These are phyloP conservation scores for Blastomyces parvus DNA, from an alignment of 2,329 filamentous ascomycete genomes.

Conservation along the genomic window DNA sequence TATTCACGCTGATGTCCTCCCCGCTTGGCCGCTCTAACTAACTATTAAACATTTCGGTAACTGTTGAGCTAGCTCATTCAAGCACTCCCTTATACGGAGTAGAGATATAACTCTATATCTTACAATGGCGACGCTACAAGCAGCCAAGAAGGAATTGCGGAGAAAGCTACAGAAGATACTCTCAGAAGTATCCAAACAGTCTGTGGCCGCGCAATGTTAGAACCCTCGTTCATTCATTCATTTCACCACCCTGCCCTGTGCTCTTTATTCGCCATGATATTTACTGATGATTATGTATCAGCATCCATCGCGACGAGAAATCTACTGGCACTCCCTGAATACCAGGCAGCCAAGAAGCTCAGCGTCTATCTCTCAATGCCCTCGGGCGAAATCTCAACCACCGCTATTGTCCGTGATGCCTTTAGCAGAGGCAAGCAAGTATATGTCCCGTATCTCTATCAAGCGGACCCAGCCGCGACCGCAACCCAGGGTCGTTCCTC, in stretches of 20 bases:
- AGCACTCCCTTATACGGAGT: background rate
- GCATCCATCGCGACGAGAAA: conserved; percentile 56
- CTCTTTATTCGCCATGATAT: background rate
- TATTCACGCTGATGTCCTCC: background rate
- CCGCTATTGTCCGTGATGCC: conserved; percentile 70
- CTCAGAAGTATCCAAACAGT: conserved; percentile 50
- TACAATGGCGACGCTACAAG: conserved; percentile 43
- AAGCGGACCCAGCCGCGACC: conserved; percentile 29
- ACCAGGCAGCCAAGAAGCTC: conserved; percentile 62
- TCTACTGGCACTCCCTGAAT: conserved; percentile 61
- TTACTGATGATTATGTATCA: conserved; percentile 28
- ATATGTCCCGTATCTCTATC: conserved; percentile 83
- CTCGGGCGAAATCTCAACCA: conserved; percentile 72
- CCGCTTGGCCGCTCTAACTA: too few species aligned
- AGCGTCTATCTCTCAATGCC: conserved; percentile 95
- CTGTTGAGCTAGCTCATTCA: background rate
- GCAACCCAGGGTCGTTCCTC: conserved; percentile 44
- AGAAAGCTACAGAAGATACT: conserved; percentile 59
- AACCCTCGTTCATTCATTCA: background rate
- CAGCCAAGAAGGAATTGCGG: conserved; percentile 68
- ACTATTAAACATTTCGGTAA: background rate
- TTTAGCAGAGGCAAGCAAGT: conserved; percentile 69
- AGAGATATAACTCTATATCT: background rate
- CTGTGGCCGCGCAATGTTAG: conserved; percentile 62
- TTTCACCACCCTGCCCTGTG: too few species aligned